Evolutionary conservation across 495 filamentous ascomycete genomes (phyloP), one percentile per base, ranked within the genome.

Genomic region (Bryoglossum gracile): DNA sequence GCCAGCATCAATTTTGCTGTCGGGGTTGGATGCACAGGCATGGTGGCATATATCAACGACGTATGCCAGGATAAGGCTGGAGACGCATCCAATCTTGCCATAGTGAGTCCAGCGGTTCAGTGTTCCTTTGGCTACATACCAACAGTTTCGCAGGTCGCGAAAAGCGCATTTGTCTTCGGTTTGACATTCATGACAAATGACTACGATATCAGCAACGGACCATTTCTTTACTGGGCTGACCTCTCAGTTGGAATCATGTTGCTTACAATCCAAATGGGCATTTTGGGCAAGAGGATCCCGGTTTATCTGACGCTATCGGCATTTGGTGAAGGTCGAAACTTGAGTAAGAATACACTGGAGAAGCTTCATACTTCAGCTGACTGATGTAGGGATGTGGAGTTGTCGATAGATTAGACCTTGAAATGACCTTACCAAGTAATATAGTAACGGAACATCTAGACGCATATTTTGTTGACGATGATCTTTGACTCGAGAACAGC

Each of bases 231-330:
- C 13, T 41, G 38, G 38, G 38, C 11, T 4, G 21, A 9, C 14
- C 19, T 35, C 10, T 35, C 43, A 3, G 3, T 46, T 2, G 43
- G 6, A 3, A 32, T 46, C 1, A 46, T 10, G 1, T 10, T 36
- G 1, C 13, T 35, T 35, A 46, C 43, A 1, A 11, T 46, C 13
- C 43, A 28, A 3, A 1, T 46, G n/a, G 34, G 36, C 36, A 10
- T 46, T 2, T 46, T 19, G n/a, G 43, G 43, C 1, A 46, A 46
- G 28, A 34, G 30, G 9, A 23, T 24, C 26, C 39, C n/a, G n/a
- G n/a, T n/a, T n/a, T n/a, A n/a, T n/a, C n/a, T n/a, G n/a, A n/a
- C n/a, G n/a, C n/a, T n/a, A n/a, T n/a, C n/a, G n/a, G n/a, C n/a
- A n/a, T n/a, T n/a, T n/a, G n/a, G n/a, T n/a, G n/a, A n/a, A n/a